Conservation (phyloP, 345 rosid genomes). For the Triadica sebifera region DNA sequence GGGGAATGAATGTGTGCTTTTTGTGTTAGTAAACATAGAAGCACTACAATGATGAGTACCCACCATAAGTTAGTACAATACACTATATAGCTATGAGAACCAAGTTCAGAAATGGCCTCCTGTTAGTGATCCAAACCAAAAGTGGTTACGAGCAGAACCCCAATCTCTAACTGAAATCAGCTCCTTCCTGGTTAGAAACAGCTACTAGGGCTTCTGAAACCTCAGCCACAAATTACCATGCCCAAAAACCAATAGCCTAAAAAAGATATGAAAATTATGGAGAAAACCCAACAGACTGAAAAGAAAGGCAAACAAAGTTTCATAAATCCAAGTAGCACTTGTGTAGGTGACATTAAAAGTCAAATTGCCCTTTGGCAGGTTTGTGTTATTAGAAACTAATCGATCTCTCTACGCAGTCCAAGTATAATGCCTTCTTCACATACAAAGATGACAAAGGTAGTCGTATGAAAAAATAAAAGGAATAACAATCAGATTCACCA, state of each 20-base stretch:
- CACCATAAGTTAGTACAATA: too few relatives aligned
- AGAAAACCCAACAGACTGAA: neutral
- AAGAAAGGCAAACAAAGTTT: neutral
- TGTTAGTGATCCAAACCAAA: too few relatives aligned
- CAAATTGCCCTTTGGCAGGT: neutral
- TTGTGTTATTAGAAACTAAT: neutral
- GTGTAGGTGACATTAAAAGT: neutral
- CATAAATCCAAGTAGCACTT: neutral
- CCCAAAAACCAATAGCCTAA: neutral
- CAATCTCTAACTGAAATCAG: neutral
- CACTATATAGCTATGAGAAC: too few relatives aligned
- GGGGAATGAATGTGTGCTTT: too few relatives aligned
- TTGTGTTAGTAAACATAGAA: too few relatives aligned
- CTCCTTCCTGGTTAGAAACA: neutral
- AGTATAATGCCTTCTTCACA: neutral
- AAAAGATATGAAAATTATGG: neutral
- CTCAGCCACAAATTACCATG: neutral
- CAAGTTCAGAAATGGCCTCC: too few relatives aligned
- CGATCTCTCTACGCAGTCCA: neutral
- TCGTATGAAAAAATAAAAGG: neutral
- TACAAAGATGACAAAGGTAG: neutral
- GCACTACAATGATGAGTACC: too few relatives aligned
- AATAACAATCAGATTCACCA: neutral
- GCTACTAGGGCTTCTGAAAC: neutral
- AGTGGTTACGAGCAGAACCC: neutral